Evolutionary conservation across 176 grass and related monocot genomes (phyloP), one percentile per base, ranked within the genome.

Genomic region (Metroxylon sagu): DNA sequence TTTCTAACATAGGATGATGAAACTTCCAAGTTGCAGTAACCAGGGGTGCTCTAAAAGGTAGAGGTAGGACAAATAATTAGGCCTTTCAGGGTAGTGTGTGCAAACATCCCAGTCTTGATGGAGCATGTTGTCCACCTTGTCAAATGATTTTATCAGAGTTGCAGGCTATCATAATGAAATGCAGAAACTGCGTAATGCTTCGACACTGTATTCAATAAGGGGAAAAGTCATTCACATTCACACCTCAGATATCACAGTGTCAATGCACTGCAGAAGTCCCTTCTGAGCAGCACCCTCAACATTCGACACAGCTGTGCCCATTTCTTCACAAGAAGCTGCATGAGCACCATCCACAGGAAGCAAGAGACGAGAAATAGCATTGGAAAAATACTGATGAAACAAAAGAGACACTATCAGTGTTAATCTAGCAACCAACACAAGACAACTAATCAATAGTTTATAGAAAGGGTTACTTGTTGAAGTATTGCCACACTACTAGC

Each of bases 161-260:
- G 35, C 1, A 43, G 8, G 35, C 8, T 14, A 43, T 43, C 2
- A 12, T 10, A 43, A 43, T 12, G 35, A 43, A 43, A 43, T 43
- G 35, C 8, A 43, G 8, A 43, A 43, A 43, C 8, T 43, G 10
- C 2, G 2, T 43, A 43, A 31, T 31, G 29, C 35, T 43, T 43
- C 35, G 12, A 43, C 21, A 23, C 21, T 23, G 21, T 12, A 39
- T 21, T 54, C 25, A 29, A 54, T 15, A 3, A 15, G 12, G 19
- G 5, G 2, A 35, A 35, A 10, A 19, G 4, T 2, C 4, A 52
- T 19, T 17, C 35, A 57, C 8, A 30, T 49, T 27, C 63, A 66
- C 26, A 92, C 93, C 93, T 98, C 93, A 88, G 76, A 77, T 81
- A 92, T 98, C 19, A 98, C 93, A 21, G 93, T 92, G 57, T 92